Evolutionary conservation across 1,284 basidiomycete species (phyloP), one percentile per base, ranked within the genome.

Genomic region (Phaffia rhodozyma): DNA sequence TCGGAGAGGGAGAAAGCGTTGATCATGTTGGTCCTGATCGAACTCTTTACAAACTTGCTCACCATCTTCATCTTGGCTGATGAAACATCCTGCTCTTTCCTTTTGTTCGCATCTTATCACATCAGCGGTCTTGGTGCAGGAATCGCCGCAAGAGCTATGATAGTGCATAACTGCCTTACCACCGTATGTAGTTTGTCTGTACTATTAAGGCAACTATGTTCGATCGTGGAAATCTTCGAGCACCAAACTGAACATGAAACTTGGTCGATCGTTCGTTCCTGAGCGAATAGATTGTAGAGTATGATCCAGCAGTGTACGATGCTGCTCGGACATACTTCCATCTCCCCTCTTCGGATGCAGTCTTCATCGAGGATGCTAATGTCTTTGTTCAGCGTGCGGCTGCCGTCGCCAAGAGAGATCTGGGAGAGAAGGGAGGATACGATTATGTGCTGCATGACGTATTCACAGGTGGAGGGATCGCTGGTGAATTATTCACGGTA

Each of bases 401-500:
- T n/a, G 23, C 62, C 20, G 20, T 50, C 48, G 60, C 56, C 63
- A 32, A 57, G 68, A 71, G 55, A 73, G 73, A 58, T 71, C 69
- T n/a, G 64, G 70, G 48, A 70, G 71, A 20, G 68, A 58, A 57
- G 58, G 70, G 75, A 38, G 72, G 72, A 29, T 94, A 83, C 72
- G 87, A 89, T 72, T 83, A 87, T 68, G 81, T 91, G 23, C 78
- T 94, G 0, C 92, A 97, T 70, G 92, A 94, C 71, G 89, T 87
- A 69, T 96, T 94, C 74, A 90, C 89, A 13, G 91, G 91, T 2
- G 92, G 91, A 3, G 82, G 82, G 25, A 84, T 96, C 3, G 90
- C 91, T 0, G 78, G 83, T 21, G 84, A 89, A 70, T 77, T 96
- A 52, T 94, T 87, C 75, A 88, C 90, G 0, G 60, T 80, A 29